Evolutionary conservation across 2,329 filamentous ascomycete genomes (phyloP).

Genomic region (Chaetomiaceae sp.): DNA sequence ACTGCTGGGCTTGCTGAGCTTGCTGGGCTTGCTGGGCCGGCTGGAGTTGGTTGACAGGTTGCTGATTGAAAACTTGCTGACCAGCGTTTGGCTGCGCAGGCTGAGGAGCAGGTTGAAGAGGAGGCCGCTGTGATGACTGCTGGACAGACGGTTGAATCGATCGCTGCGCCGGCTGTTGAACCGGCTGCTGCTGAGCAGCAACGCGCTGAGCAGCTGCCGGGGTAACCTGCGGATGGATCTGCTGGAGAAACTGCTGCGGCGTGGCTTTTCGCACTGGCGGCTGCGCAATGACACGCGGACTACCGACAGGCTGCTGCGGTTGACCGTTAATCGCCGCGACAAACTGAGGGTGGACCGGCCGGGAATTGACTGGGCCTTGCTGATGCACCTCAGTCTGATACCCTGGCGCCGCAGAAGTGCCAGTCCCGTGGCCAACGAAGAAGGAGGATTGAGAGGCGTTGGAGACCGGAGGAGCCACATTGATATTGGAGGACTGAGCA

Average conservation of each 20-base stretch:
- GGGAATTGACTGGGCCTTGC: slow-evolving; percentile 7
- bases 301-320: slow-evolving; percentile 12
- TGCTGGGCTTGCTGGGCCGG: slow-evolving; percentile 4
- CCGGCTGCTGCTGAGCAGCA: slow-evolving; percentile 8
- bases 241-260: slow-evolving; percentile 21
- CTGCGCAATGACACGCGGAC: slow-evolving; percentile 14
- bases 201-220: slow-evolving; percentile 13
- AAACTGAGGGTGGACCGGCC: slow-evolving; percentile 17
- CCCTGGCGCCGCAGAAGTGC: not conserved
- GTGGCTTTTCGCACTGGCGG: slow-evolving; percentile 9
- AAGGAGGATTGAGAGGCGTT: slow-evolving; percentile 15
- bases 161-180: not conserved
- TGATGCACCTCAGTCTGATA: slow-evolving; percentile 16
- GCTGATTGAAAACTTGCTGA: slow-evolving; percentile 5
- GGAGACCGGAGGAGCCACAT: slow-evolving; percentile 5
- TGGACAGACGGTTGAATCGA: not conserved
- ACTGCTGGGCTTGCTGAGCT: slow-evolving; percentile 5
- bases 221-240: slow-evolving; percentile 18
- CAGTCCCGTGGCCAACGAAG: slow-evolving; percentile 6
- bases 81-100: not conserved
- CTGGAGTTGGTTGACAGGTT: slow-evolving; percentile 2
- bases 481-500: slow-evolving; percentile 10
- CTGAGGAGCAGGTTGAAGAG: not conserved
- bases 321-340: slow-evolving; percentile 13
- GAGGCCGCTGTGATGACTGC: not conserved